Percentiles rank a stretch among this genome's conserved stretches.
Evolutionary conservation across 1,139 yeast species (phyloP).

Genomic region (Eremothecium sinecaudum): DNA sequence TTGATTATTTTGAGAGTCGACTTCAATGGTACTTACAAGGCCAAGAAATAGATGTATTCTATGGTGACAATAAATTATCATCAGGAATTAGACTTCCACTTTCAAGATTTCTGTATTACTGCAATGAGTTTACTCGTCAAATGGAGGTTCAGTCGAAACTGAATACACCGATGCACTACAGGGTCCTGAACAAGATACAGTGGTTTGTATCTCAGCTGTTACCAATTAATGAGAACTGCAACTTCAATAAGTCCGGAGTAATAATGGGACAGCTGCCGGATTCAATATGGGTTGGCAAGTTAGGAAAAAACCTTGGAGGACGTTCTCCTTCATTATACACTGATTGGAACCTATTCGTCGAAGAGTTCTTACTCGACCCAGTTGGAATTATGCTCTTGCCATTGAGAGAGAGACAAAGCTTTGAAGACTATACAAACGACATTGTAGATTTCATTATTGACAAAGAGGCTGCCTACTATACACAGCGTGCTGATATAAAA

Average conservation of each 20-base stretch:
- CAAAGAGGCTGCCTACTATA: constrained; percentile 24
- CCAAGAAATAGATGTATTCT: constrained; percentile 12
- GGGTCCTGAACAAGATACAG: constrained; percentile 21
- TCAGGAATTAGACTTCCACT: constrained; percentile 27
- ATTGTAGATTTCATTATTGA: constrained; percentile 23
- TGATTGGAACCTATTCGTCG: constrained; percentile 20
- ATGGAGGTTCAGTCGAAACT: constrained; percentile 17
- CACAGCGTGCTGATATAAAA: background rate
- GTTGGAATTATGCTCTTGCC: constrained; percentile 18
- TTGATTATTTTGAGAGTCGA: constrained; percentile 26
- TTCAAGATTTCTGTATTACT: constrained; percentile 23
- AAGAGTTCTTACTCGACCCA: constrained; percentile 19
- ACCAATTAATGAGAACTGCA: constrained; percentile 27
- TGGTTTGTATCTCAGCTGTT: constrained; percentile 26
- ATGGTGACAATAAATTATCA: constrained; percentile 20
- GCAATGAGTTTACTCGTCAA: constrained; percentile 21
- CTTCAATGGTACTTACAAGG: constrained; percentile 24
- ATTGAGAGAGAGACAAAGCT: constrained; percentile 14
- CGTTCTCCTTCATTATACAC: constrained; percentile 12
- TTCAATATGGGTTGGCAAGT: constrained; percentile 8
- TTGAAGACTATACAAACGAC: constrained; percentile 19
- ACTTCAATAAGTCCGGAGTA: constrained; percentile 24
- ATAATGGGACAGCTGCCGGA: constrained; percentile 15
- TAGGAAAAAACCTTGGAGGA: background rate
- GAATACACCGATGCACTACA: constrained; percentile 21